Evolutionary conservation across 805 yeast species (phyloP), one percentile per base, ranked within the genome.

Genomic region (Gaillardinia entomophila): DNA sequence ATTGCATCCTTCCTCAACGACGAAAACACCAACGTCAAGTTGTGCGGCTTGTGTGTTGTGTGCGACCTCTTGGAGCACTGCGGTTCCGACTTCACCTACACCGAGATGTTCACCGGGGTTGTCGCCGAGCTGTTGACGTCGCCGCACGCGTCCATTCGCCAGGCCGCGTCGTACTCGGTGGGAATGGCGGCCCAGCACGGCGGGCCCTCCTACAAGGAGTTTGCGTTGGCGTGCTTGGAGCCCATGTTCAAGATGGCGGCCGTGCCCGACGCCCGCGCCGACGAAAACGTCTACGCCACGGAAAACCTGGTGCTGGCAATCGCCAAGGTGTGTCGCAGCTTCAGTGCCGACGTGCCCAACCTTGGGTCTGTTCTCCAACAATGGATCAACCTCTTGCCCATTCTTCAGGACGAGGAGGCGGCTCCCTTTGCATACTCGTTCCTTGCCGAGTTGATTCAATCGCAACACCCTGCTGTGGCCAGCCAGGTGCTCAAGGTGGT

Each of bases 151-250:
- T 68, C 78, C 4, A 69, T 89, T 24, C 81, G 97, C 46, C 97
- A 92, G 63, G 85, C 86, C 10, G 89, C 96, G 3, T 77, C 92
- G 1, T 82, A 79, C 48, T 75, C 84, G 24, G 75, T 89, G 35
- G 97, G 98, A 18, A 79, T 76, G 15, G 82, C 92, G 38, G 96
- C 95, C 2, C 88, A 83, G 54, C 67, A 70, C 43, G 95, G 96
- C 6, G 87, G 90, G 11, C 54, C 60, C 3, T 52, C 65, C 2
- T 85, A 79, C 52, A 68, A 69, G 15, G 79, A 80, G 22, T 73
- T 82, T 34, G 75, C 82, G 33, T 54, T 84, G 17, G 75, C 81
- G 6, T 72, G 87, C n/a, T 63, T 90, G 42, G 86, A 79, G 41
- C 77, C 86, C 13, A 70, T 92, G 57, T 73, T 82, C 48, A 79